phyloP scores from a whole-genome alignment of 805 yeast species.

The Sugiyamaella americana region DNA sequence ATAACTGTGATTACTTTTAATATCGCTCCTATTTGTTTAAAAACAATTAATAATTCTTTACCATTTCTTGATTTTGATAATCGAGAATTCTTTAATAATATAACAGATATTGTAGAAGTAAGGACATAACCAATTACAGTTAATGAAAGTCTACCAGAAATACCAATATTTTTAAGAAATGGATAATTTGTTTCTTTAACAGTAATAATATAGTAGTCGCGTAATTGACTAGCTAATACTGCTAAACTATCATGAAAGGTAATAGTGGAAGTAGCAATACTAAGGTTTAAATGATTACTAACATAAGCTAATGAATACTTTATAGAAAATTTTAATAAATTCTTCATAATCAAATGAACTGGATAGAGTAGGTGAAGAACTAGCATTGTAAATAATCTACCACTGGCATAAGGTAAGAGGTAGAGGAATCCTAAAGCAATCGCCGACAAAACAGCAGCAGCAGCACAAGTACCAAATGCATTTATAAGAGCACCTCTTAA shows the following conservation, averaged over 20 bases:
- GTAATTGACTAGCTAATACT: too few species aligned
- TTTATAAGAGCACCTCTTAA: conserved; percentile 22
- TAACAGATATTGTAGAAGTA: neutral
- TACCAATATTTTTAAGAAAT: conserved; percentile 7
- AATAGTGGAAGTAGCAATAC: neutral
- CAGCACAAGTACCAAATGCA: conserved; percentile 20
- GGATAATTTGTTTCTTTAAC: neutral
- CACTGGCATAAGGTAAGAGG: conserved; percentile 25
- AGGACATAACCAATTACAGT: conserved; percentile 13
- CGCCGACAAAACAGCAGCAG: conserved; percentile 18
- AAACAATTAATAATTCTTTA: conserved; percentile 12
- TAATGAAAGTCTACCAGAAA: conserved; percentile 8
- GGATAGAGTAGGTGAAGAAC: neutral
- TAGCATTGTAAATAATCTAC: conserved; percentile 10
- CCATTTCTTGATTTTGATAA: conserved; percentile 4
- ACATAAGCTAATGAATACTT: neutral
- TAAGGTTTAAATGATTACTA: too few species aligned
- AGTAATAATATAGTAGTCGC: too few species aligned
- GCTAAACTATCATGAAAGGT: neutral
- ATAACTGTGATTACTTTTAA: conserved; percentile 71
- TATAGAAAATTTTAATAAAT: too few species aligned
- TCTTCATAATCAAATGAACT: too few species aligned
- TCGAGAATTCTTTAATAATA: conserved; percentile 6
- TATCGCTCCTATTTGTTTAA: conserved; percentile 39
- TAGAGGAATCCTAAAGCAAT: conserved; percentile 16